Conservation (phyloP, 2,329 filamentous ascomycete species). For the Fusarium subglutinans region DNA sequence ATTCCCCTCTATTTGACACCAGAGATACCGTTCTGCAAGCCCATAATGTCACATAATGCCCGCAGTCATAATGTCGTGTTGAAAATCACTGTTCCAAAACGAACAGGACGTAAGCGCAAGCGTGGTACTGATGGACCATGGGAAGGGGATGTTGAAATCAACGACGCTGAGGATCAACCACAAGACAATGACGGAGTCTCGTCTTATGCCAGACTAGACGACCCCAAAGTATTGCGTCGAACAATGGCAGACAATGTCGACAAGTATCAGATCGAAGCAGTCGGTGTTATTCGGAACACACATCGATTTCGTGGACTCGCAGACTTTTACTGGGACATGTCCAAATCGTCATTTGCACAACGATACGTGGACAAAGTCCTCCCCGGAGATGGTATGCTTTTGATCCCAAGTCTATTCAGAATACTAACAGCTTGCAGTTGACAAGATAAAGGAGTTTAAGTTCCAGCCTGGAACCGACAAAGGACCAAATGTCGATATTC, state of each 20-base stretch:
- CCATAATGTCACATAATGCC: slow-evolving; percentile 79
- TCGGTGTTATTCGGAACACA: slow-evolving; percentile 79
- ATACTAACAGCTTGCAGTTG: slow-evolving; percentile 48
- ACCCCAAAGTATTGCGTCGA: slow-evolving; percentile 64
- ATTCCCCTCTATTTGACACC: slow-evolving; percentile 80
- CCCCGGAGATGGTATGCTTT: slow-evolving; percentile 71
- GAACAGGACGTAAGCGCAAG: slow-evolving; percentile 87
- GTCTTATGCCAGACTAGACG: slow-evolving; percentile 60
- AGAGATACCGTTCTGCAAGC: slow-evolving; percentile 80
- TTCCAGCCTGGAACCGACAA: slow-evolving; percentile 70
- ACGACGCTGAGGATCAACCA: slow-evolving; percentile 34
- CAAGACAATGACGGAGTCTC: slow-evolving; percentile 43
- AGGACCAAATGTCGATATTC: slow-evolving; percentile 71
- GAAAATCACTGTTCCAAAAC: slow-evolving; percentile 85
- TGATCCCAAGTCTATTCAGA: background rate
- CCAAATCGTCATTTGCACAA: slow-evolving; percentile 73
- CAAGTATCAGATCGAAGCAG: slow-evolving; percentile 72
- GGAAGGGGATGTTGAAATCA: slow-evolving; percentile 53
- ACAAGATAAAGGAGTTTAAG: slow-evolving; percentile 68
- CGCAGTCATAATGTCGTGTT: slow-evolving; percentile 85
- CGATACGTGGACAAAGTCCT: slow-evolving; percentile 77
- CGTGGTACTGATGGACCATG: slow-evolving; percentile 77
- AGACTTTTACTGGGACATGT: slow-evolving; percentile 85
- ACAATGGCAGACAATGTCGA: slow-evolving; percentile 76
- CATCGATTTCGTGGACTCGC: slow-evolving; percentile 89